Percentiles rank a stretch among this genome's conserved stretches.
These are phyloP conservation scores for Hypsizygus marmoreus DNA, from an alignment of 768 basidiomycete species.

Conservation along the genomic window DNA sequence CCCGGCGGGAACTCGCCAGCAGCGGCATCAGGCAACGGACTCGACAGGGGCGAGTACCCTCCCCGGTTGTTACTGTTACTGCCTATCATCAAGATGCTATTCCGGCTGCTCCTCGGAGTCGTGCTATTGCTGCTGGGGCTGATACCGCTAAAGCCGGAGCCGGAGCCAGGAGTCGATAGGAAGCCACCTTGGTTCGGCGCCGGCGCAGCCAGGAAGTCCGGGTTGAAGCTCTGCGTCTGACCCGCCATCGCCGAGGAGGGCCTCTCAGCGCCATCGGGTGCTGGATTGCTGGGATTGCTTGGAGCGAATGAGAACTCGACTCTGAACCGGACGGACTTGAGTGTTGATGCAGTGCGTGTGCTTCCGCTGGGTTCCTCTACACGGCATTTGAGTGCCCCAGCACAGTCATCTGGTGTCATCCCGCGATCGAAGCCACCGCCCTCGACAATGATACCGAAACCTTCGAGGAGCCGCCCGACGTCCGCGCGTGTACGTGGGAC, in stretches of 20 bases:
- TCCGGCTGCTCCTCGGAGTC: constrained; percentile 24
- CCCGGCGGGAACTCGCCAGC: constrained; percentile 34
- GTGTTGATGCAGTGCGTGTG: constrained; percentile 41
- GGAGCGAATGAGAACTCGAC: constrained; percentile 63
- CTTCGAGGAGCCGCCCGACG: constrained; percentile 62
- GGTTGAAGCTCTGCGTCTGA: constrained; percentile 9
- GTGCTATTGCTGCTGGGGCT: constrained; percentile 2
- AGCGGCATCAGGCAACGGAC: constrained; percentile 18
- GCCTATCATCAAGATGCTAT: constrained; percentile 24
- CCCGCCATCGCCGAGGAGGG: not conserved
- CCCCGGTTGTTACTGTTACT: constrained; percentile 7
- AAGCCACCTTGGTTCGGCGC: constrained; percentile 15
- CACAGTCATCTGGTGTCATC: constrained; percentile 23
- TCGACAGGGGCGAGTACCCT: constrained; percentile 18
- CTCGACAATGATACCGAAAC: constrained; percentile 60
- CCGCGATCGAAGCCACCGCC: constrained; percentile 27
- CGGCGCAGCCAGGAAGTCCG: constrained; percentile 14
- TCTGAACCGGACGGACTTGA: constrained; percentile 82
- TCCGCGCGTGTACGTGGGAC: constrained; percentile 64
- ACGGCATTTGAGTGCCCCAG: constrained; percentile 42
- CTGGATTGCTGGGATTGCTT: constrained; percentile 18
- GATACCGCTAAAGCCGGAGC: not conserved
- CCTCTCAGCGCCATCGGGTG: too few species aligned
- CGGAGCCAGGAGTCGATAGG: constrained; percentile 23
- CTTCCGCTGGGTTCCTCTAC: constrained; percentile 52